Evolutionary conservation across 148 eudicot genomes (phyloP).

Genomic region (Vaccinium myrtillus): DNA sequence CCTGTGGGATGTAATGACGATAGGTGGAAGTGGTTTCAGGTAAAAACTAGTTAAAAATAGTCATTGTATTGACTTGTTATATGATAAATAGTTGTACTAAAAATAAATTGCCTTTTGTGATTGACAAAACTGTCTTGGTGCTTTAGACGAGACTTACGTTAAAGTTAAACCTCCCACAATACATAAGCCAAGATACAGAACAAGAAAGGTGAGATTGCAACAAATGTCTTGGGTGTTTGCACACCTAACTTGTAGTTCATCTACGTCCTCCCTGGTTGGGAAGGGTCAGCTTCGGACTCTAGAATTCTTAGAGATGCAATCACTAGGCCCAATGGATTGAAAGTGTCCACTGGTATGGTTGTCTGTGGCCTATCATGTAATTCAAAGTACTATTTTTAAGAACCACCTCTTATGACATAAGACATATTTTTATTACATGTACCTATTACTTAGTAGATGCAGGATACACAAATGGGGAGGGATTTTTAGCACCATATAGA

Average conservation of each 20-base stretch:
- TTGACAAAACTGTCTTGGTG: background rate
- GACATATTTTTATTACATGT: too few species aligned
- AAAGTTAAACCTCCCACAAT: background rate
- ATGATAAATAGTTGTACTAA: too few species aligned
- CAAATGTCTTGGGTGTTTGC: background rate
- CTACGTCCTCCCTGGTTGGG: constrained; percentile 22
- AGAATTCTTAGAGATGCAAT: background rate
- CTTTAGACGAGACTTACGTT: background rate
- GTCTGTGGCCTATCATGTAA: background rate
- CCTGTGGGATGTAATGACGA: background rate
- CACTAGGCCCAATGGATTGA: too few species aligned
- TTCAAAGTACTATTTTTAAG: too few species aligned
- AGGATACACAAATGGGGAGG: background rate
- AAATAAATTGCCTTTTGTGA: too few species aligned
- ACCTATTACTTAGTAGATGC: background rate
- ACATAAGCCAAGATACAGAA: background rate
- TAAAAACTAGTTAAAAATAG: too few species aligned
- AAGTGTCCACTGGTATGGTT: too few species aligned
- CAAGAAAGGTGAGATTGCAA: background rate
- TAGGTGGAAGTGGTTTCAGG: background rate
- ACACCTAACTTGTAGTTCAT: background rate
- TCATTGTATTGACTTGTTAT: too few species aligned
- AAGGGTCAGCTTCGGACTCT: background rate
- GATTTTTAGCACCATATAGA: background rate
- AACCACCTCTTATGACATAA: background rate